Percentiles rank a stretch among this genome's conserved stretches.
Conservation (phyloP, 202 grass and related monocot species). For the Schoenoplectus triqueter region DNA sequence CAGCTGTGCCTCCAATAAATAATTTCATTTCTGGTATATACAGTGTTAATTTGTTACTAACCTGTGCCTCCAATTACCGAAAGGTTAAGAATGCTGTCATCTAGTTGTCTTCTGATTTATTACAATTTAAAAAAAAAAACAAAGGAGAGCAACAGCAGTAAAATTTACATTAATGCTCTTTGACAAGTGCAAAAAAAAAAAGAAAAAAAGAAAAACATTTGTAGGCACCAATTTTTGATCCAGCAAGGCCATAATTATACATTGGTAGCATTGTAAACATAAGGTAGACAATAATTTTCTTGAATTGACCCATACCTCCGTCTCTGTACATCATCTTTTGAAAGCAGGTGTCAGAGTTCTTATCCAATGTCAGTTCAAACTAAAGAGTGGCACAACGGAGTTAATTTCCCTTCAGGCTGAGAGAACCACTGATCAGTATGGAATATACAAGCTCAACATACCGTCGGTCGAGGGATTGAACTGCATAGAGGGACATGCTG, state of each 20-base stretch:
- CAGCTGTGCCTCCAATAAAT: too few relatives aligned
- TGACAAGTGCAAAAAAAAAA: neutral
- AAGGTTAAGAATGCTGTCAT: neutral
- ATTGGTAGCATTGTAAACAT: neutral
- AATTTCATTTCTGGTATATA: too few relatives aligned
- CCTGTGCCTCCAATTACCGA: too few relatives aligned
- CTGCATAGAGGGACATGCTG: constrained; percentile 76
- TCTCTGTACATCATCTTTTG: constrained; percentile 17
- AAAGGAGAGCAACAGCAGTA: neutral
- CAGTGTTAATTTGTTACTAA: too few relatives aligned
- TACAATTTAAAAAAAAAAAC: too few relatives aligned
- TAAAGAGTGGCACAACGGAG: constrained; percentile 63
- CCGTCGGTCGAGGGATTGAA: constrained; percentile 77
- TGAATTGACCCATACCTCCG: neutral
- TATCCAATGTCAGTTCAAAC: constrained; percentile 85
- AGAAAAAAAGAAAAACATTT: neutral
- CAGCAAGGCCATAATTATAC: neutral
- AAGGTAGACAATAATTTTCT: neutral
- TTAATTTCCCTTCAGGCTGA: constrained; percentile 80
- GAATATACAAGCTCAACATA: constrained; percentile 92
- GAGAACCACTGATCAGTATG: constrained; percentile 79
- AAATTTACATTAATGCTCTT: neutral
- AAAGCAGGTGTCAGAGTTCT: constrained; percentile 71
- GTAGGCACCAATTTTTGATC: neutral
- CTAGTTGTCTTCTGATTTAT: neutral